Evolutionary conservation across 202 grass and related monocot species (phyloP), one percentile per base, ranked within the genome.

Genomic region (Elaeis oleifera): DNA sequence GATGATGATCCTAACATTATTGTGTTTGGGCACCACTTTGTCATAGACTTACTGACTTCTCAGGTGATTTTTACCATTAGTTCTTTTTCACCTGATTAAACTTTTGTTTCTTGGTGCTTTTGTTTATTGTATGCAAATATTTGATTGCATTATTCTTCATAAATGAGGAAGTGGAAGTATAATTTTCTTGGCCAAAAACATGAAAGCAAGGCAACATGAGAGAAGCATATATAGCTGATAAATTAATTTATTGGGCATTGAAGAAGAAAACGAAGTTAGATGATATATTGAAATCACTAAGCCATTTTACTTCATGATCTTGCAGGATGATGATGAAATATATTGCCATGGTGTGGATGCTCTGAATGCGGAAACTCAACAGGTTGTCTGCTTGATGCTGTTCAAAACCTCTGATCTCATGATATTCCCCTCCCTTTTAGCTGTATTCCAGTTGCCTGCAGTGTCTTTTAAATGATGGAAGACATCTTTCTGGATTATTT

Each of bases 261-360:
- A 44, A 44, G 36, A 44, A 13, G 11, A 44, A 44, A 44, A 44
- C 2, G 1, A 44, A 13, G 1, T 14, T 44, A 44, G 36, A 44
- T 44, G 36, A 44, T 44, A 44, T 14, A 14, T 44, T 44, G 36
- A 44, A 44, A 44, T 19, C 1, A 16, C 16, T 49, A 27, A 62
- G 25, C 21, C 55, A 58, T 59, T 60, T 31, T 61, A 65, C 23
- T 58, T 18, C 53, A 49, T 80, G 56, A 11, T 76, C 61, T 67
- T 79, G 58, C 76, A 96, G 84, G 81, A 67, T 65, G 77, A 85
- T 69, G 80, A 78, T 49, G 79, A 78, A 73, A 81, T 83, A 23
- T 71, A 79, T 69, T 96, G 92, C 64, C 86, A 91, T 77, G 92
- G 92, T 76, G 84, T 91, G 58, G 92, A 96, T 89, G 82, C 84